Percentiles rank a stretch among this genome's conserved stretches.
These are phyloP conservation scores for Lumnitzera racemosa DNA, from an alignment of 345 rosid species.

Conservation along the genomic window DNA sequence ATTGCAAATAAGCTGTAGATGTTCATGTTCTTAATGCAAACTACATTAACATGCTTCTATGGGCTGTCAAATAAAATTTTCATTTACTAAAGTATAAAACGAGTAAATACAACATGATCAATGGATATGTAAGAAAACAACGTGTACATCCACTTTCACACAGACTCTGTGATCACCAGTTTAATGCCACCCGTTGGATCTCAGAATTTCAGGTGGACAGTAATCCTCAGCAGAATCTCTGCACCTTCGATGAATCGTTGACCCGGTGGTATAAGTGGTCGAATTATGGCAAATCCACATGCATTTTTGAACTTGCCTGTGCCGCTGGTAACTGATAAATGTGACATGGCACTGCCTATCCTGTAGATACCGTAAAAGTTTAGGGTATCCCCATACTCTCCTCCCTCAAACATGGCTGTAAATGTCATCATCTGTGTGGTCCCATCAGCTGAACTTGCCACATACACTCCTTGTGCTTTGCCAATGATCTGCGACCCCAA, in stretches of 20 bases:
- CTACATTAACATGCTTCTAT: too few relatives aligned
- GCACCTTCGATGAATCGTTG: constrained; percentile 62
- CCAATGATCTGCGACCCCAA: constrained; percentile 72
- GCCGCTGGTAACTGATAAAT: constrained; percentile 79
- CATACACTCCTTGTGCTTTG: constrained; percentile 86
- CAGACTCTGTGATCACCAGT: too few relatives aligned
- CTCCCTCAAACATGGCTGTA: constrained; percentile 87
- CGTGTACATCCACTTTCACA: too few relatives aligned
- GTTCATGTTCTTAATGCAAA: too few relatives aligned
- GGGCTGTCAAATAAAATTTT: too few relatives aligned
- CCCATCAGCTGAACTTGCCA: constrained; percentile 82
- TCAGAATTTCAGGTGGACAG: constrained; percentile 50
- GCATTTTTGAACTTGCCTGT: constrained; percentile 79
- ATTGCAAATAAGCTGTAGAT: too few relatives aligned
- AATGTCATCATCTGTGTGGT: constrained; percentile 94
- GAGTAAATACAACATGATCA: too few relatives aligned
- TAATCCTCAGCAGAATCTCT: constrained; percentile 58
- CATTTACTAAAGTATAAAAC: too few relatives aligned
- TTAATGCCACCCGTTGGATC: too few relatives aligned
- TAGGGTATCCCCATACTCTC: constrained; percentile 82
- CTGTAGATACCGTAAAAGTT: constrained; percentile 79
- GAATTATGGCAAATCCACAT: constrained; percentile 53
- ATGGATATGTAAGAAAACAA: too few relatives aligned
- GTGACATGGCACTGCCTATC: constrained; percentile 64
- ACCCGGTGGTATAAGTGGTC: constrained; percentile 66